A percentile compares a stretch with the other conserved stretches of the same genome.
These are phyloP conservation scores for Dalbergia oliveri DNA, from an alignment of 306 rosid species.

Conservation along the genomic window DNA sequence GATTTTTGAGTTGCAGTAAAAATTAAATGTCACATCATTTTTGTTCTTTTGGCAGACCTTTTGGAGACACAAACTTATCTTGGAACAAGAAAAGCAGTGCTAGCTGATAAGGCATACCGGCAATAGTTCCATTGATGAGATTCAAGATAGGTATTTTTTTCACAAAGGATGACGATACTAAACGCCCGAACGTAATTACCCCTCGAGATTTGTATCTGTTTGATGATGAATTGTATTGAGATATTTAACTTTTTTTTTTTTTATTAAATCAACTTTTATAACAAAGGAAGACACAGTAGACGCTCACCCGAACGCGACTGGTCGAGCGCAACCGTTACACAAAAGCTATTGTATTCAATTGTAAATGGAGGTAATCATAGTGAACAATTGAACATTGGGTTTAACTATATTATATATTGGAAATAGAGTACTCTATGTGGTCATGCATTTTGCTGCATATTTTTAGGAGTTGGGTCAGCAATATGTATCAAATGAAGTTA, in stretches of 20 bases:
- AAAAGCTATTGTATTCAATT: constrained; percentile 37
- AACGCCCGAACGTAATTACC: not conserved
- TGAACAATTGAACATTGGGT: constrained; percentile 12
- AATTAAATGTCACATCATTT: not conserved
- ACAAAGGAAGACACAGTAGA: not conserved
- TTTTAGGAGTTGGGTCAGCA: not conserved
- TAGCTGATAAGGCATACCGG: constrained; percentile 47
- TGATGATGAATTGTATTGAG: not conserved
- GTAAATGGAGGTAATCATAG: constrained; percentile 36
- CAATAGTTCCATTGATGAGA: constrained; percentile 32
- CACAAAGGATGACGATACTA: not conserved
- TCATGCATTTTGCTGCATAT: not conserved
- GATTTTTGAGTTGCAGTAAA: not conserved
- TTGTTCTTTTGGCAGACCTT: constrained; percentile 55
- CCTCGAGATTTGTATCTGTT: not conserved
- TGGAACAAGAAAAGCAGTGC: constrained; percentile 66
- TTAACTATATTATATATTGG: constrained; percentile 14
- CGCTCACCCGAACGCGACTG: not conserved
- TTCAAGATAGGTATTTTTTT: not conserved
- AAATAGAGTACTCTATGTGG: not conserved
- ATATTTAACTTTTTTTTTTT: not conserved
- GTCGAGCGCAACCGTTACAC: not conserved
- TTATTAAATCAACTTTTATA: not conserved
- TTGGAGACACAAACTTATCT: constrained; percentile 54
- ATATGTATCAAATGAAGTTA: too few relatives aligned